Conservation (phyloP, 768 basidiomycete species). For the Xanthoconium purpureum region DNA sequence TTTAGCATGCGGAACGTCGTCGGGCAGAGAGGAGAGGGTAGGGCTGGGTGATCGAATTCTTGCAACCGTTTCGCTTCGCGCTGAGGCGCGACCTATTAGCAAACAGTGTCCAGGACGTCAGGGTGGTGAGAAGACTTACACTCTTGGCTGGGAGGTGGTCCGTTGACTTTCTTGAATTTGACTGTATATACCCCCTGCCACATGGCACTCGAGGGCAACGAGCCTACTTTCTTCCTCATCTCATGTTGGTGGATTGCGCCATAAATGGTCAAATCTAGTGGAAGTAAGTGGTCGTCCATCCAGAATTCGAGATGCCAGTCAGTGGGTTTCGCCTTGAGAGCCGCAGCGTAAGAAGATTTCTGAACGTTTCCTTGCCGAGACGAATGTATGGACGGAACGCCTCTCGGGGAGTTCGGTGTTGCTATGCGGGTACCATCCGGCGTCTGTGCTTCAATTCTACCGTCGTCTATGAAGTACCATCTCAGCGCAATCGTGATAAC, state of each 20-base stretch:
- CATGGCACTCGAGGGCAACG: slow-evolving; percentile 64
- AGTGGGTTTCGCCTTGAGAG: slow-evolving; percentile 85
- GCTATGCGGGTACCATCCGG: slow-evolving; percentile 94
- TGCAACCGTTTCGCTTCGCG: slow-evolving; percentile 39
- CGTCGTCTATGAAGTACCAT: slow-evolving; percentile 61
- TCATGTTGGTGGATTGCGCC: slow-evolving; percentile 95
- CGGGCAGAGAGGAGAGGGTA: slow-evolving; percentile 73
- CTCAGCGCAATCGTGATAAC: slow-evolving; percentile 2
- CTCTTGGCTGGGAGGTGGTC: slow-evolving; percentile 66
- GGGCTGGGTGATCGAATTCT: slow-evolving; percentile 64
- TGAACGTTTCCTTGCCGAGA: slow-evolving; percentile 32
- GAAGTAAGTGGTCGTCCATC: slow-evolving; percentile 83
- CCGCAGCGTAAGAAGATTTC: slow-evolving; percentile 85
- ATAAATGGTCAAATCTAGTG: slow-evolving; percentile 89
- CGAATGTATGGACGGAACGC: slow-evolving; percentile 35
- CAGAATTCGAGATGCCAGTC: slow-evolving; percentile 98
- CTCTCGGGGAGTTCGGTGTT: slow-evolving; percentile 68
- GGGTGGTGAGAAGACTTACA: slow-evolving; percentile 38
- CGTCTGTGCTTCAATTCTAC: slow-evolving; percentile 93
- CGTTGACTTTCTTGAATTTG: slow-evolving; percentile 89
- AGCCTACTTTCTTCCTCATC: slow-evolving; percentile 66
- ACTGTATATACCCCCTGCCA: slow-evolving; percentile 92
- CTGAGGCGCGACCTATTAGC: slow-evolving; percentile 20
- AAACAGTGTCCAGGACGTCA: not conserved
- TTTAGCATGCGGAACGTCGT: slow-evolving; percentile 83